These are phyloP conservation scores for Aspergillus baeticus DNA, from an alignment of 495 filamentous ascomycete genomes.

Conservation along the genomic window DNA sequence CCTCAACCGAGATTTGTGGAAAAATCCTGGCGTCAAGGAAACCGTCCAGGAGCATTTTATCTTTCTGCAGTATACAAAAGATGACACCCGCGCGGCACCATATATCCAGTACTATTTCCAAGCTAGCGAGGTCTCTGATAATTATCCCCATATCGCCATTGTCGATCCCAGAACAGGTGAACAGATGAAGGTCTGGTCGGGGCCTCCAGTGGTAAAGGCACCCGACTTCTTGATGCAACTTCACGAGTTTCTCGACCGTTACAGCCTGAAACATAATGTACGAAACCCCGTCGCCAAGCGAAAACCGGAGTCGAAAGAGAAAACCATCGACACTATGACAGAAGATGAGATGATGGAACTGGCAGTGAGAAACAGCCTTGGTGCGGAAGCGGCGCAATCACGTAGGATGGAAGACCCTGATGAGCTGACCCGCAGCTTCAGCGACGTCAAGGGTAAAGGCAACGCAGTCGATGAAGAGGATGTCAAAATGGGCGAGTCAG, in stretches of 20 bases:
- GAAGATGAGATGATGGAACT: conserved; percentile 96
- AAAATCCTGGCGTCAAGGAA: conserved; percentile 70
- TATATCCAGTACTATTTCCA: conserved; percentile 92
- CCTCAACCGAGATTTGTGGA: conserved; percentile 95
- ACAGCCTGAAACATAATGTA: conserved; percentile 80
- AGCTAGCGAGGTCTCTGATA: conserved; percentile 65
- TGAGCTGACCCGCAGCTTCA: conserved; percentile 68
- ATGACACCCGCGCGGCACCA: conserved; percentile 68
- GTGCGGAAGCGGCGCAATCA: conserved; percentile 29
- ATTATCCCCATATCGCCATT: conserved; percentile 93
- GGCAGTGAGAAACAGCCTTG: conserved; percentile 84
- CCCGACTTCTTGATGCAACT: conserved; percentile 86
- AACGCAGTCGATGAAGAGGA: conserved; percentile 47
- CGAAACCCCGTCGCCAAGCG: conserved; percentile 88
- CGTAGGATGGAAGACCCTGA: conserved; percentile 70
- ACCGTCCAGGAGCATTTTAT: conserved; percentile 90
- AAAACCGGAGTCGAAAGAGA: conserved; percentile 68
- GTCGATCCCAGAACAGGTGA: conserved; percentile 95
- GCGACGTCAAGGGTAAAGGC: conserved; percentile 65
- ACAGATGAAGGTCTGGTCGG: conserved; percentile 95
- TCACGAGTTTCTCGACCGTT: conserved; percentile 93
- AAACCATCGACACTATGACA: conserved; percentile 82
- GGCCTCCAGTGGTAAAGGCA: conserved; percentile 70
- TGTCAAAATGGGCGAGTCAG: conserved; percentile 30
- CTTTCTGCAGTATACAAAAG: conserved; percentile 88